Evolutionary conservation across 352 stramenopile genomes (phyloP).

Genomic region (Phytophthora agathidicida): DNA sequence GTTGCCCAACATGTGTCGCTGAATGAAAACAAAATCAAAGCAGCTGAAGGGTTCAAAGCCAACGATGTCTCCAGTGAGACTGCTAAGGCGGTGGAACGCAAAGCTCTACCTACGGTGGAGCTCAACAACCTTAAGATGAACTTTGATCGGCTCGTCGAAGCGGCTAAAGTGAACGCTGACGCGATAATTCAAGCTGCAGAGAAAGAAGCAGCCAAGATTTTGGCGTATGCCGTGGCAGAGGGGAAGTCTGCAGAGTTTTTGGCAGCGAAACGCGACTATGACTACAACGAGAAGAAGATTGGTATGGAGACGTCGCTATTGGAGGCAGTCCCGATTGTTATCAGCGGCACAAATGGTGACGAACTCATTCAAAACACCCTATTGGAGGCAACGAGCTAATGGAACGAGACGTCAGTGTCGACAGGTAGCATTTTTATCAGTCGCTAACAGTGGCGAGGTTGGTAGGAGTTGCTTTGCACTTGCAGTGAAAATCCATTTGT

Average conservation of each 20-base stretch:
- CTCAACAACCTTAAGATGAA: constrained; percentile 51
- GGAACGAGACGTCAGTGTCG: too few relatives aligned
- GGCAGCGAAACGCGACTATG: constrained; percentile 67
- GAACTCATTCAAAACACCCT: constrained; percentile 71
- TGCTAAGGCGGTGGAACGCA: constrained; percentile 51
- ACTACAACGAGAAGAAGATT: constrained; percentile 73
- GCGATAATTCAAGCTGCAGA: constrained; percentile 67
- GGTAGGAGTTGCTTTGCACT: too few relatives aligned
- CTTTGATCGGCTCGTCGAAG: constrained; percentile 64
- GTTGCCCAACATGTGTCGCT: constrained; percentile 55
- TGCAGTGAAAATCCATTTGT: too few relatives aligned
- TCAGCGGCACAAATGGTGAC: constrained; percentile 80
- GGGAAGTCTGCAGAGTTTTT: constrained; percentile 51
- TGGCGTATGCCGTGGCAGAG: constrained; percentile 56
- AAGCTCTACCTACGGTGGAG: constrained; percentile 52
- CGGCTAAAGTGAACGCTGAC: constrained; percentile 58
- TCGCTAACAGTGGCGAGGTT: too few relatives aligned
- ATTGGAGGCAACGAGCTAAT: too few relatives aligned
- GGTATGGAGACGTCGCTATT: constrained; percentile 56
- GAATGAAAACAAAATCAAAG: constrained; percentile 63
- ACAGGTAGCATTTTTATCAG: too few relatives aligned
- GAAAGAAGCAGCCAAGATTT: constrained; percentile 49
- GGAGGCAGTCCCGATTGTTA: constrained; percentile 58
- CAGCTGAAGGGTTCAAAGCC: constrained; percentile 59
- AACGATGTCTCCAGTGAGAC: constrained; percentile 54